phyloP scores from a whole-genome alignment of 2,329 filamentous ascomycete species.

The Penicillium sp. region DNA sequence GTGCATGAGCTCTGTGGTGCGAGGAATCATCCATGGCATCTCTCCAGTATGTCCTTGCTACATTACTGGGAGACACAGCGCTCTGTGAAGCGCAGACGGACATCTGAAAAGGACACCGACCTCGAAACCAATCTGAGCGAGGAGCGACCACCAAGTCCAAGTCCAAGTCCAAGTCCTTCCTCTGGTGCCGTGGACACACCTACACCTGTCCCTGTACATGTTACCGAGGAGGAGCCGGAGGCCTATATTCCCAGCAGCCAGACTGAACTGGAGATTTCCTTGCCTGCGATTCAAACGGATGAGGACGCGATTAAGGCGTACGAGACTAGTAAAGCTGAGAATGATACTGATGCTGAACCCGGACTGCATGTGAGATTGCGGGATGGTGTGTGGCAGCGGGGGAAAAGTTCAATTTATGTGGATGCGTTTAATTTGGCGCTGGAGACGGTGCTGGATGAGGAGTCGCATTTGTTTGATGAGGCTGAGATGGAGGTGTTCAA shows the following conservation, averaged over 20 bases:
- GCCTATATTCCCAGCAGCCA: conserved; percentile 45
- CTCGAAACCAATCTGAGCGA: conserved; percentile 11
- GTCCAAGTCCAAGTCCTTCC: conserved; percentile 39
- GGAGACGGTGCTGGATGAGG: conserved; percentile 86
- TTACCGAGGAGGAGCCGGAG: conserved; percentile 40
- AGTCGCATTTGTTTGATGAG: conserved; percentile 83
- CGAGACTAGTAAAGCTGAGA: conserved; percentile 69
- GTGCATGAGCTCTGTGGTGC: neutral
- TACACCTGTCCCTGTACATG: conserved; percentile 15
- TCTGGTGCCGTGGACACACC: conserved; percentile 41
- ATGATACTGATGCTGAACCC: conserved; percentile 45
- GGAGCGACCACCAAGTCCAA: conserved; percentile 26
- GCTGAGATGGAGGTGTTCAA: conserved; percentile 78
- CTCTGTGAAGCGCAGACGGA: conserved; percentile 41
- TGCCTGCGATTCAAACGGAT: conserved; percentile 71
- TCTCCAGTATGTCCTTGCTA: conserved; percentile 42
- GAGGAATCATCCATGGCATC: conserved; percentile 19
- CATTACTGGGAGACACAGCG: conserved; percentile 46
- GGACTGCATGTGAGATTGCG: conserved; percentile 59
- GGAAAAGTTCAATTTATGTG: conserved; percentile 90
- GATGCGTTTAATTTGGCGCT: conserved; percentile 95
- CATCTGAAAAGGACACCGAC: conserved; percentile 22
- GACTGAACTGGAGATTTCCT: conserved; percentile 73
- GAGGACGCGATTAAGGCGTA: conserved; percentile 80
- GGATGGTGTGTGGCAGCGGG: conserved; percentile 70